phyloP scores from a whole-genome alignment of 495 filamentous ascomycete species.

The Alectoria sarmentosa region DNA sequence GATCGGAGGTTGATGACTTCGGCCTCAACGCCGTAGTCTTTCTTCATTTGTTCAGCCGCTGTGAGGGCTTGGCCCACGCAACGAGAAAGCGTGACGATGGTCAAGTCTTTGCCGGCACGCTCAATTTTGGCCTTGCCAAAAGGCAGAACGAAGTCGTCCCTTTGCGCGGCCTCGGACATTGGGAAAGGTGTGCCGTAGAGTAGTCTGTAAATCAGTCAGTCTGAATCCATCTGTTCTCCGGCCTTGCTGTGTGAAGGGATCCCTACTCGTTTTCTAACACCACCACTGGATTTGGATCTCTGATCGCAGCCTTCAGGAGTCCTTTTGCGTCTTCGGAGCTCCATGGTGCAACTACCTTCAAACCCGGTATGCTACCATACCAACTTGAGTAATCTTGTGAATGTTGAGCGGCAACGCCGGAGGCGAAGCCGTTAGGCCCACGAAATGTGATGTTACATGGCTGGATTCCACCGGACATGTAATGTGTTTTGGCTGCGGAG shows the following conservation, averaged over 20 bases:
- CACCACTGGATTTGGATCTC: conserved; percentile 94
- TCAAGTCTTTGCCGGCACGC: conserved; percentile 89
- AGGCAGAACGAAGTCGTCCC: conserved; percentile 90
- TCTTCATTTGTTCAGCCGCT: conserved; percentile 82
- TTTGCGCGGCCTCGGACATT: conserved; percentile 93
- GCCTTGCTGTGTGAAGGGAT: not conserved
- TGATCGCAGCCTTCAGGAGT: conserved; percentile 92
- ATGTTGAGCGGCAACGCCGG: conserved; percentile 95
- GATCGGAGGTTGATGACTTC: conserved; percentile 98
- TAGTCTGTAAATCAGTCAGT: conserved; percentile 45
- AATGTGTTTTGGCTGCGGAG: conserved; percentile 97
- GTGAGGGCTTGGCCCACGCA: conserved; percentile 88
- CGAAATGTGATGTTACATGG: conserved; percentile 99
- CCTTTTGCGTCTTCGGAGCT: conserved; percentile 98
- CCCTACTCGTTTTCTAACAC: conserved; percentile 91
- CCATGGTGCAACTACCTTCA: conserved; percentile 95
- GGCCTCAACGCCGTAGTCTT: conserved; percentile 90
- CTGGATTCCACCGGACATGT: conserved; percentile 99
- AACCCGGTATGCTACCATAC: conserved; percentile 95
- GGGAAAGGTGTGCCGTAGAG: conserved; percentile 91
- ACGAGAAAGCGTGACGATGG: conserved; percentile 88
- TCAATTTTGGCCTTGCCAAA: conserved; percentile 99
- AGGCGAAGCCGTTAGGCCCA: conserved; percentile 94
- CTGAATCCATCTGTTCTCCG: conserved; percentile 11
- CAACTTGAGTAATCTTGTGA: conserved; percentile 97